Percentiles rank a stretch among this genome's conserved stretches.
Evolutionary conservation across 495 filamentous ascomycete species (phyloP).

Genomic region (Penicillium turbatum): DNA sequence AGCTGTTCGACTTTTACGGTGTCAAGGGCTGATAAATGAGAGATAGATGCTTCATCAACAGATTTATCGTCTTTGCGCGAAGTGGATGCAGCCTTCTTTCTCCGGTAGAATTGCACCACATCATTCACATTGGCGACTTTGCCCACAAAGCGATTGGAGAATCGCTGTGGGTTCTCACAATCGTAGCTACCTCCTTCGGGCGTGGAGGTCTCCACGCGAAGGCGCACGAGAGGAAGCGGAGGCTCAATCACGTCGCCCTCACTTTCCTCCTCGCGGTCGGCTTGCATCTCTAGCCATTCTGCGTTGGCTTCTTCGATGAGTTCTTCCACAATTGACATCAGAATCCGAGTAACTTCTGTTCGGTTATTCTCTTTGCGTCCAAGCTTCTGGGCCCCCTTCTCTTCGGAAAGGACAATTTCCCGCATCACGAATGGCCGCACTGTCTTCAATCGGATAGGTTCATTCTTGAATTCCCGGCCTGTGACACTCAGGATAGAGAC

Average conservation of each 20-base stretch:
- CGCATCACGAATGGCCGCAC: conserved; percentile 87
- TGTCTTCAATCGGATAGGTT: conserved; percentile 77
- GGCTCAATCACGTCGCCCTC: conserved; percentile 50
- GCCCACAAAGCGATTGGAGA: conserved; percentile 87
- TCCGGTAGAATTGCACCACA: conserved; percentile 87
- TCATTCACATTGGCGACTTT: conserved; percentile 93
- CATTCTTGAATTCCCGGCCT: conserved; percentile 74
- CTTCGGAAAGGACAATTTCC: conserved; percentile 74
- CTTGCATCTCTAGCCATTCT: conserved; percentile 73
- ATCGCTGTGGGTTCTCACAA: conserved; percentile 92
- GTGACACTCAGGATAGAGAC: conserved; percentile 81
- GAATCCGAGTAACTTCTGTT: conserved; percentile 67
- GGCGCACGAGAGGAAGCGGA: conserved; percentile 78
- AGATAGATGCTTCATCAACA: conserved; percentile 56
- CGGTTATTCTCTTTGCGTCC: conserved; percentile 79
- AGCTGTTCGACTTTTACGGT: conserved; percentile 82
- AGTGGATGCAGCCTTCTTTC: conserved; percentile 54
- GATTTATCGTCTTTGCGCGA: conserved; percentile 39
- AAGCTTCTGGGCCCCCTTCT: conserved; percentile 70
- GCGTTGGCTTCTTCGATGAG: conserved; percentile 80
- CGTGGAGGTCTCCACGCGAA: conserved; percentile 87
- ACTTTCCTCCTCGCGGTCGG: conserved; percentile 47
- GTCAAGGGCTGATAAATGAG: conserved; percentile 58
- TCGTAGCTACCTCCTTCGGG: conserved; percentile 85
- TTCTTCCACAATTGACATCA: conserved; percentile 73